Evolutionary conservation across 805 yeast species (phyloP).

Genomic region (Teunomyces pallodes): DNA sequence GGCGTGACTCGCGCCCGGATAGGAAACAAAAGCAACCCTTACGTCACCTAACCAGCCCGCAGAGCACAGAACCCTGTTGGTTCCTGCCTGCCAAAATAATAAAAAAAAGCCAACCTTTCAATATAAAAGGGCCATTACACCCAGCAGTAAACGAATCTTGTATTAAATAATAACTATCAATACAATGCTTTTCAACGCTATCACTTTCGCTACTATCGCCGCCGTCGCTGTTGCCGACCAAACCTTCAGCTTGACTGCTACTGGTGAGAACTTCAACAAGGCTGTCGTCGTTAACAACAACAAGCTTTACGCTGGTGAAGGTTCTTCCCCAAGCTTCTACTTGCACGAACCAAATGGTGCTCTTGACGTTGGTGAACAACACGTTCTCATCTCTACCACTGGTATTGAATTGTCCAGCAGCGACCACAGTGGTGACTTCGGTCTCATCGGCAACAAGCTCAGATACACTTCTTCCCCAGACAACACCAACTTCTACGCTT

Average conservation of each 20-base stretch:
- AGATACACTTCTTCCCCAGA: constrained; percentile 18
- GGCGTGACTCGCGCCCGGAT: no score
- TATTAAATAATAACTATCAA: not conserved
- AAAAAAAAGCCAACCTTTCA: not conserved
- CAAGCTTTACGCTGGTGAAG: constrained; percentile 8
- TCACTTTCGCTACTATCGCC: constrained; percentile 22
- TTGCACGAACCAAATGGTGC: constrained; percentile 32
- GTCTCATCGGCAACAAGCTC: constrained; percentile 24
- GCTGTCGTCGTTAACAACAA: constrained; percentile 15
- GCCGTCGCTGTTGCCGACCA: constrained; percentile 29
- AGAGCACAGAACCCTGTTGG: no score
- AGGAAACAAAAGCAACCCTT: no score
- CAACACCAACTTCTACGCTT: constrained; percentile 22
- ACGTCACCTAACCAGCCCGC: no score
- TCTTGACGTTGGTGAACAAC: constrained; percentile 10
- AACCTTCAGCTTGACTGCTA: constrained; percentile 25
- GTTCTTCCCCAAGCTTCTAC: constrained; percentile 16
- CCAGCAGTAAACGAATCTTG: not conserved
- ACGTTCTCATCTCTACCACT: constrained; percentile 3
- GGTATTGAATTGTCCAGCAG: constrained; percentile 15
- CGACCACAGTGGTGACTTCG: constrained; percentile 25
- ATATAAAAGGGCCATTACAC: not conserved
- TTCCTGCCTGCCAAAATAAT: no score
- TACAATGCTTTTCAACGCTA: constrained; percentile 12
- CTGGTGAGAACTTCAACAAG: constrained; percentile 21